These are phyloP conservation scores for Scheffersomyces lignicola DNA, from an alignment of 1,139 yeast species.

Conservation along the genomic window DNA sequence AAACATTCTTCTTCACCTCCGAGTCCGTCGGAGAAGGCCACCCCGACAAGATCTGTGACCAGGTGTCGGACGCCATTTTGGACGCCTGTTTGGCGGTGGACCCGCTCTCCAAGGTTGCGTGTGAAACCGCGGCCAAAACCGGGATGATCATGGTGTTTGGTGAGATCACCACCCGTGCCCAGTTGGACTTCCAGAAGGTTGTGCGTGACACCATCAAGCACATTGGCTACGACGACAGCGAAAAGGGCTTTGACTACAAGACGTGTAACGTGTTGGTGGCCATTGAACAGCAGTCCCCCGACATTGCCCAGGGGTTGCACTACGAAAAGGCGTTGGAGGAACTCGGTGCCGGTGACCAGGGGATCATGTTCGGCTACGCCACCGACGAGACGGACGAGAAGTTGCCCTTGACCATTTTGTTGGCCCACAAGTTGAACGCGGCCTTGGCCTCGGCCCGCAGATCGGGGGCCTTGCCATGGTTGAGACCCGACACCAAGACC, in stretches of 20 bases:
- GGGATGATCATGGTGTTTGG: conserved; percentile 99
- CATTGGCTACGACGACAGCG: conserved; percentile 96
- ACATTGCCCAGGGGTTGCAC: conserved; percentile 98
- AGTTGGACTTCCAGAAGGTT: conserved; percentile 92
- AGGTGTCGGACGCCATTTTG: conserved; percentile 95
- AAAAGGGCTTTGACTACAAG: conserved; percentile 98
- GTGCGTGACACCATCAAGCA: conserved; percentile 98
- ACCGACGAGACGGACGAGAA: conserved; percentile 98
- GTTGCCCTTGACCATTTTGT: conserved; percentile 90
- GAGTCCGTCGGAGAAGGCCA: conserved; percentile 99
- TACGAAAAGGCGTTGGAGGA: conserved; percentile 96
- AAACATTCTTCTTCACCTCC: conserved; percentile 79
- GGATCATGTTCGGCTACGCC: conserved; percentile 99
- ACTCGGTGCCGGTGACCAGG: conserved; percentile 99
- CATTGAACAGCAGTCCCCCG: conserved; percentile 99
- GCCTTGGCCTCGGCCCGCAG: conserved; percentile 98
- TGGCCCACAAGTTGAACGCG: conserved; percentile 94
- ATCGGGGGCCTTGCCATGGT: conserved; percentile 90
- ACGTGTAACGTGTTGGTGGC: conserved; percentile 99
- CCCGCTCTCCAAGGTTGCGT: conserved; percentile 97
- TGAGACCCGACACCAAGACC: conserved; percentile 99
- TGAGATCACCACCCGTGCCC: conserved; percentile 97
- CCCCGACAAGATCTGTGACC: conserved; percentile 99
- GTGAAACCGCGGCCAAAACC: conserved; percentile 98
- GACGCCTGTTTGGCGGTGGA: conserved; percentile 97